A percentile compares a stretch with the other conserved stretches of the same genome.
Evolutionary conservation across 805 yeast genomes (phyloP).

Genomic region (Maudiozyma serrabonitensis): DNA sequence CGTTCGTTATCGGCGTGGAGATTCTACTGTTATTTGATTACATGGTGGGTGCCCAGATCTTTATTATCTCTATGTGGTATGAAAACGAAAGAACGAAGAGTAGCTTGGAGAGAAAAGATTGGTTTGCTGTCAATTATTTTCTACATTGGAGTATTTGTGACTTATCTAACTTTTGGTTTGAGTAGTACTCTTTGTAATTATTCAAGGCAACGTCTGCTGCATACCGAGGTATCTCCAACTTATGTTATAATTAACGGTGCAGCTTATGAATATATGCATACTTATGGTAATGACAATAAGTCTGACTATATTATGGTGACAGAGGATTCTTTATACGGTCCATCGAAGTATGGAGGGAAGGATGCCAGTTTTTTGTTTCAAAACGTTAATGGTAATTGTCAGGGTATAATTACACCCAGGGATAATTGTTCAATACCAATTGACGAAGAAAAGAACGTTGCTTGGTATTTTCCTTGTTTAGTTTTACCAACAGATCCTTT

Average conservation of each 20-base stretch:
- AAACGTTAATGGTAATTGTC: conserved; percentile 87
- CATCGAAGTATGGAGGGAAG: conserved; percentile 76
- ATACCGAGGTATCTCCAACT: conserved; percentile 1
- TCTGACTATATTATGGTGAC: not conserved
- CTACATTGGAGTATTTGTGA: conserved; percentile 66
- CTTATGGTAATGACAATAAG: too few species aligned
- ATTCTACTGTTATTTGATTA: conserved; percentile 64
- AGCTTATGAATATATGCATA: conserved; percentile 36
- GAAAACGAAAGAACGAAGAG: conserved; percentile 68
- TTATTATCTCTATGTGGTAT: conserved; percentile 53
- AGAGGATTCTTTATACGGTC: conserved; percentile 37
- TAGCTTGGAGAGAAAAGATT: conserved; percentile 96
- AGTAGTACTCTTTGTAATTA: conserved; percentile 68
- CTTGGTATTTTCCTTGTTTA: conserved; percentile 97
- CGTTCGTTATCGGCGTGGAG: conserved; percentile 48
- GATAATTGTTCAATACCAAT: conserved; percentile 64
- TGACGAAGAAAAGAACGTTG: conserved; percentile 51
- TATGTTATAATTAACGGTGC: conserved; percentile 62
- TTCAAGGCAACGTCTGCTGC: conserved; percentile 16
- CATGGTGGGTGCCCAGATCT: conserved; percentile 89
- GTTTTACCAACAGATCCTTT: conserved; percentile 35
- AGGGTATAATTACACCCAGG: conserved; percentile 62
- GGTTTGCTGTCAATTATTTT: conserved; percentile 71
- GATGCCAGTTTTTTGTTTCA: conserved; percentile 82
- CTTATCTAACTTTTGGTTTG: conserved; percentile 83